phyloP scores from a whole-genome alignment of 306 rosid species.

The Abrus precatorius region DNA sequence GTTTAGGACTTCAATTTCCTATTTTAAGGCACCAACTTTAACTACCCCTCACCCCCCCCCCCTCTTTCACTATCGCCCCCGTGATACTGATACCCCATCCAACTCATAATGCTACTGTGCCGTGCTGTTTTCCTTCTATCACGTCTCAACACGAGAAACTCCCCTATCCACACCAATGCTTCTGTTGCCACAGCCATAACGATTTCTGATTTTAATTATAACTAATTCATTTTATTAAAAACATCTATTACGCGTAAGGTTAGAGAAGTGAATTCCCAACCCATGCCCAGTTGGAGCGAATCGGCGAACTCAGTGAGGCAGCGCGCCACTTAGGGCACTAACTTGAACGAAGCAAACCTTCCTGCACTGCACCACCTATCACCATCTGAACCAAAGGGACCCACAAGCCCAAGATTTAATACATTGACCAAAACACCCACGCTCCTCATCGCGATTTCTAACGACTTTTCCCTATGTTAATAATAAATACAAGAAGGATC shows the following conservation, averaged over 20 bases:
- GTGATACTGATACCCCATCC: conserved; percentile 42
- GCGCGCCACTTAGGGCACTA: background rate
- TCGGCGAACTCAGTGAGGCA: background rate
- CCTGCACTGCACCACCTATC: conserved; percentile 41
- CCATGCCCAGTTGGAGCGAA: background rate
- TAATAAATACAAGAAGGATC: background rate
- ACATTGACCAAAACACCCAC: conserved; percentile 53
- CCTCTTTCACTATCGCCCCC: conserved; percentile 36
- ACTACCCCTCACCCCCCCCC: conserved; percentile 33
- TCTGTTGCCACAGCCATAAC: background rate
- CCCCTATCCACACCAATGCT: background rate
- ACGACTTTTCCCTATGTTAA: background rate
- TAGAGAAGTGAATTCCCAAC: background rate
- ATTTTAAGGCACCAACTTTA: conserved; percentile 43
- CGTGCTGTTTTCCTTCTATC: background rate
- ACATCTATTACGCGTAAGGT: too few relatives aligned
- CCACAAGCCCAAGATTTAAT: conserved; percentile 5
- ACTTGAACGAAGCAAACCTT: conserved; percentile 40
- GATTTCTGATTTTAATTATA: conserved; percentile 12
- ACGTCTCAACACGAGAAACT: conserved; percentile 31
- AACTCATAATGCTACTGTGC: conserved; percentile 6
- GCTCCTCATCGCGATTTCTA: background rate
- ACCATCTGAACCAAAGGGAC: conserved; percentile 40
- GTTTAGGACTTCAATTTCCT: conserved; percentile 25
- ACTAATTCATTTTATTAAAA: background rate